Evolutionary conservation across 2,329 filamentous ascomycete species (phyloP).

Genomic region (Colletotrichum destructivum): DNA sequence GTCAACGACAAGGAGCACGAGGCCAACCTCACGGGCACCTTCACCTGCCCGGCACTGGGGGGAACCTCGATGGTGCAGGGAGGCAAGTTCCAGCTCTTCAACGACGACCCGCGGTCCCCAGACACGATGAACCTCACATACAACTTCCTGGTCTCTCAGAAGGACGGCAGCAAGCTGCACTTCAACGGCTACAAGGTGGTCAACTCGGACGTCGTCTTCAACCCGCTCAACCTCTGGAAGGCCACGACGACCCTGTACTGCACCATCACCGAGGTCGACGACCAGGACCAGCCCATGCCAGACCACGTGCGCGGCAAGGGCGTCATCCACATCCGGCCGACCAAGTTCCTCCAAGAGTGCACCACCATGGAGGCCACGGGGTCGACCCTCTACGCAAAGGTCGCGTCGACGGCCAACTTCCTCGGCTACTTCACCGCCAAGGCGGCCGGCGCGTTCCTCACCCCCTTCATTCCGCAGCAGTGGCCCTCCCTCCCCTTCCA

Average conservation of each 20-base stretch:
- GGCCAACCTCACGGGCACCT: conserved; percentile 71
- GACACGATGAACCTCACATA: conserved; percentile 75
- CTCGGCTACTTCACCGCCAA: conserved; percentile 70
- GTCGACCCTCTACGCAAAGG: conserved; percentile 59
- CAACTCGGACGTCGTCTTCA: conserved; percentile 71
- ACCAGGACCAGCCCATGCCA: conserved; percentile 48
- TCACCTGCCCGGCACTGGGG: conserved; percentile 67
- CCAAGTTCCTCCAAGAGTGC: conserved; percentile 69
- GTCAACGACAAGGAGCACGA: conserved; percentile 64
- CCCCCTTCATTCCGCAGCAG: conserved; percentile 68
- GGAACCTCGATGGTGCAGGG: conserved; percentile 73
- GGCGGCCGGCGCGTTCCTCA: conserved; percentile 67
- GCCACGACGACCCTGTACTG: conserved; percentile 75
- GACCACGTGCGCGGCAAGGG: conserved; percentile 69
- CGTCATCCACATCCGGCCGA: conserved; percentile 68
- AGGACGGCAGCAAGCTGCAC: conserved; percentile 67
- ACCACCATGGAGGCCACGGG: conserved; percentile 68
- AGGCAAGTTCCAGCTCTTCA: conserved; percentile 73
- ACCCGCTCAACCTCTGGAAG: conserved; percentile 70
- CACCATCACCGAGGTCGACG: conserved; percentile 63
- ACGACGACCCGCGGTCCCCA: conserved; percentile 65
- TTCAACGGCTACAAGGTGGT: conserved; percentile 76
- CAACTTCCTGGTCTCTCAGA: conserved; percentile 69
- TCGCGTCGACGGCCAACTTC: conserved; percentile 65
- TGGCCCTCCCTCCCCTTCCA: conserved; percentile 64